Conservation (phyloP, 2,329 filamentous ascomycete genomes). For the Claviceps sp. region DNA sequence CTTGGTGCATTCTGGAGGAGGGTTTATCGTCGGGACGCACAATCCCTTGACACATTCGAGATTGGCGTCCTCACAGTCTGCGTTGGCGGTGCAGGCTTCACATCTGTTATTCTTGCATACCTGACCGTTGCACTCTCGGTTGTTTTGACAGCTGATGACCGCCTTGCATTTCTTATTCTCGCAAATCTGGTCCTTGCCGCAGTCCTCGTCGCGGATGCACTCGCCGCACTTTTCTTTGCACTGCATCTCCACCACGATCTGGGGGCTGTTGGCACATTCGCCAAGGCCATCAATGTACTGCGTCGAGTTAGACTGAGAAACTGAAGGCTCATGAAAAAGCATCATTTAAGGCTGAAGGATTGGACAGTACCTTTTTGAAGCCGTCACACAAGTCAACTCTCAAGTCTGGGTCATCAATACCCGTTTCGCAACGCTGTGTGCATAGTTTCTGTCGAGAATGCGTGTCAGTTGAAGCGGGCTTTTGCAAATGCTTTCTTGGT, state of each 20-base stretch:
- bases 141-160: slow-evolving; percentile 2
- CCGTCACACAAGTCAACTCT: slow-evolving; percentile 1
- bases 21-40: slow-evolving; percentile 2
- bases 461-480: background rate
- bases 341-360: background rate
- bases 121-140: slow-evolving; percentile 6
- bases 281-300: slow-evolving; percentile 6
- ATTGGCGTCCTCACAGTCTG: slow-evolving; percentile 1
- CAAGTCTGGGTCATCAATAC: slow-evolving; percentile 2
- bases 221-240: slow-evolving; percentile 4
- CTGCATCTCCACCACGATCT: slow-evolving; percentile 1
- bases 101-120: slow-evolving; percentile 4
- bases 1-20: slow-evolving; percentile 6
- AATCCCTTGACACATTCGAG: slow-evolving; percentile 4
- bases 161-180: slow-evolving; percentile 2
- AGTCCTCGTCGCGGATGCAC: slow-evolving; percentile 3
- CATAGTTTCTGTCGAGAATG: slow-evolving; percentile 2
- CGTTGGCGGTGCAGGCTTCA: slow-evolving; percentile 1
- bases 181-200: slow-evolving; percentile 3
- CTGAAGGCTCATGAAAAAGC: background rate
- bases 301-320: background rate
- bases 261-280: slow-evolving; percentile 3
- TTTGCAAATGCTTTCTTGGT: background rate
- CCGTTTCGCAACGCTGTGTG: slow-evolving; percentile 2
- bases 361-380: slow-evolving; percentile 4